Conservation (phyloP, 2,329 filamentous ascomycete species). For the Aspergillus floridensis region DNA sequence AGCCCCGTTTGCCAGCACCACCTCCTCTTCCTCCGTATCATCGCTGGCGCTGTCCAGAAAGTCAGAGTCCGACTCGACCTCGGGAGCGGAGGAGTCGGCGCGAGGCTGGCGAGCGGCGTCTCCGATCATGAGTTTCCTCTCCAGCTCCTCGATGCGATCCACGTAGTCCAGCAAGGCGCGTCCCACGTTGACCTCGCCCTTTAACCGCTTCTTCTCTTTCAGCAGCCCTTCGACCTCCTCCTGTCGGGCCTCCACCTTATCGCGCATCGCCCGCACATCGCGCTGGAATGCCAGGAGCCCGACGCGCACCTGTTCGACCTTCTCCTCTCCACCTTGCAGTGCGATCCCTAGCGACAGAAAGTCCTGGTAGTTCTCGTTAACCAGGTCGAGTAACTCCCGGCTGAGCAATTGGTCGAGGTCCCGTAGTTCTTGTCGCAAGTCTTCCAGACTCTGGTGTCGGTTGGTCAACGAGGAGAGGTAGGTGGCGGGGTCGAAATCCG, state of each 20-base stretch:
- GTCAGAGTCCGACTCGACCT: conserved; percentile 36
- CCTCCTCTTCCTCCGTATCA: conserved; percentile 31
- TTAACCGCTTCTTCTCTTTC: conserved; percentile 64
- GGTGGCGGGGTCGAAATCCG: conserved; percentile 71
- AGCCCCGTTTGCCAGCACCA: conserved; percentile 38
- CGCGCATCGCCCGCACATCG: conserved; percentile 72
- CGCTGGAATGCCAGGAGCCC: conserved; percentile 81
- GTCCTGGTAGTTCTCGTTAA: conserved; percentile 91
- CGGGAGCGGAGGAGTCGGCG: conserved; percentile 12
- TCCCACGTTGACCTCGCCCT: conserved; percentile 62
- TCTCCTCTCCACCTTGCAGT: conserved; percentile 83
- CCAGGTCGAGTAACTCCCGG: conserved; percentile 85
- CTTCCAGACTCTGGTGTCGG: conserved; percentile 93
- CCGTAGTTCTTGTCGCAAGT: conserved; percentile 81
- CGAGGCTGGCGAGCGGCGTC: conserved; percentile 26
- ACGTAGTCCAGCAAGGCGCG: conserved; percentile 47
- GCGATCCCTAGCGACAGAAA: conserved; percentile 82
- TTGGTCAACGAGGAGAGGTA: conserved; percentile 83
- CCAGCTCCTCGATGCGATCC: conserved; percentile 57
- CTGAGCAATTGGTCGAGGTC: conserved; percentile 75
- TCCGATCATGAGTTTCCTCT: conserved; percentile 67
- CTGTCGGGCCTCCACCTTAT: conserved; percentile 62
- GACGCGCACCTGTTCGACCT: conserved; percentile 84
- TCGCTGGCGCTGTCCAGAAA: conserved; percentile 28
- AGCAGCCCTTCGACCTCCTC: conserved; percentile 62